Evolutionary conservation across 805 yeast genomes (phyloP).

Genomic region (Huiozyma sinensis): DNA sequence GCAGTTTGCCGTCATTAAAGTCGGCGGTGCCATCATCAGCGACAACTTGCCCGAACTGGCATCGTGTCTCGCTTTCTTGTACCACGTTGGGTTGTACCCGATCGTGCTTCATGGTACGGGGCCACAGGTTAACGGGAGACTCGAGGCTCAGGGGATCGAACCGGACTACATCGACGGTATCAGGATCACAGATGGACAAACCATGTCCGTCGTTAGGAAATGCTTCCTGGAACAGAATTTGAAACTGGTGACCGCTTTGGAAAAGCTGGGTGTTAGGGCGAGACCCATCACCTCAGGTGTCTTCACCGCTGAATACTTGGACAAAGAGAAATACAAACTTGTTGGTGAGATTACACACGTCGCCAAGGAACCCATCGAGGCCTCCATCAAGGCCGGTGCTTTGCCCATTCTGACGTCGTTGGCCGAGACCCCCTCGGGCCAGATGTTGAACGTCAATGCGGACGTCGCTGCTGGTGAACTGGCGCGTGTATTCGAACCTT

Average conservation of each 20-base stretch:
- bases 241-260: conserved; percentile 89
- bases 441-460: conserved; percentile 92
- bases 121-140: conserved; percentile 90
- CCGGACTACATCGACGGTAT: conserved; percentile 96
- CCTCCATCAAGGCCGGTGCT: conserved; percentile 92
- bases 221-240: conserved; percentile 94
- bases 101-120: conserved; percentile 97
- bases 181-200: conserved; percentile 85
- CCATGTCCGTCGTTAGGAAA: conserved; percentile 92
- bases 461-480: conserved; percentile 98
- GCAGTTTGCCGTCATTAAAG: conserved; percentile 96
- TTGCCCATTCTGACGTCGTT: conserved; percentile 91
- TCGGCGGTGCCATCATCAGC: conserved; percentile 98
- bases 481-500: conserved; percentile 93
- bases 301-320: conserved; percentile 84
- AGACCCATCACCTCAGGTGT: conserved; percentile 98
- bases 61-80: conserved; percentile 86
- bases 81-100: conserved; percentile 96
- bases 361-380: conserved; percentile 82
- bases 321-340: conserved; percentile 78
- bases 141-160: conserved; percentile 89
- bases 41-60: conserved; percentile 90
- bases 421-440: conserved; percentile 96
- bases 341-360: conserved; percentile 87
- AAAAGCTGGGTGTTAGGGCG: conserved; percentile 93